These are phyloP conservation scores for Fusarium tricinctum DNA, from an alignment of 2,329 filamentous ascomycete species.

Conservation along the genomic window DNA sequence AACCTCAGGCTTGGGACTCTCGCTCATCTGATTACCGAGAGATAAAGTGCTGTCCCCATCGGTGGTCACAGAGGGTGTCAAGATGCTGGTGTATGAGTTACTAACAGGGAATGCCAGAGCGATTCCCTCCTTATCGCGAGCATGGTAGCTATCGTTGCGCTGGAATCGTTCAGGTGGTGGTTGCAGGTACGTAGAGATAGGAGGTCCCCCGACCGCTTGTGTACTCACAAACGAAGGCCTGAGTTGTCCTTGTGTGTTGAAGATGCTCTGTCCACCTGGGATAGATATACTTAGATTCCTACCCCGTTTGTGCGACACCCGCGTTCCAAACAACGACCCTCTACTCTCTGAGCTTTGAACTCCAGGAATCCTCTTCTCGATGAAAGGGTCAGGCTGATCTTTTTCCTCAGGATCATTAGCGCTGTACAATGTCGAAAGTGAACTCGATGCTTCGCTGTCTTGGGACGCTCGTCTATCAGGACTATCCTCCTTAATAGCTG, in stretches of 20 bases:
- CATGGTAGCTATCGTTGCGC: conserved; percentile 26
- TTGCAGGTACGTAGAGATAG: conserved; percentile 36
- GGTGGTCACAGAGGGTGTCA: conserved; percentile 46
- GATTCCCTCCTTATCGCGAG: conserved; percentile 31
- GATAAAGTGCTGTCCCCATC: conserved; percentile 38
- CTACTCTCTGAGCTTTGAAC: conserved; percentile 20
- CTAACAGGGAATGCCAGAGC: conserved; percentile 44
- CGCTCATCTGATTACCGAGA: conserved; percentile 11
- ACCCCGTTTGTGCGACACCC: conserved; percentile 31
- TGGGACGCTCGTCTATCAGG: conserved; percentile 51
- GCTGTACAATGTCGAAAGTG: conserved; percentile 70
- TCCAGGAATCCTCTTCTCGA: conserved; percentile 38
- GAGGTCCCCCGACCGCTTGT: conserved; percentile 42
- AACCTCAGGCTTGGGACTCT: conserved; percentile 29
- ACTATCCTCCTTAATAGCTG: conserved; percentile 29
- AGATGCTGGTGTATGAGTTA: conserved; percentile 46
- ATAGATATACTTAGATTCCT: conserved; percentile 45
- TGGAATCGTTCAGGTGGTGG: conserved; percentile 38
- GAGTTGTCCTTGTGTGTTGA: conserved; percentile 35
- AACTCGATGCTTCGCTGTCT: conserved; percentile 64
- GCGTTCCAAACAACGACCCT: conserved; percentile 37
- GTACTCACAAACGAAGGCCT: conserved; percentile 45
- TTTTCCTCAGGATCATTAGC: conserved; percentile 63
- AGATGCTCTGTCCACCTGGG: conserved; percentile 22
- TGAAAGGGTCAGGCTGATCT: conserved; percentile 53